These are phyloP conservation scores for Vigna unguiculata DNA, from an alignment of 306 rosid genomes.

Conservation along the genomic window DNA sequence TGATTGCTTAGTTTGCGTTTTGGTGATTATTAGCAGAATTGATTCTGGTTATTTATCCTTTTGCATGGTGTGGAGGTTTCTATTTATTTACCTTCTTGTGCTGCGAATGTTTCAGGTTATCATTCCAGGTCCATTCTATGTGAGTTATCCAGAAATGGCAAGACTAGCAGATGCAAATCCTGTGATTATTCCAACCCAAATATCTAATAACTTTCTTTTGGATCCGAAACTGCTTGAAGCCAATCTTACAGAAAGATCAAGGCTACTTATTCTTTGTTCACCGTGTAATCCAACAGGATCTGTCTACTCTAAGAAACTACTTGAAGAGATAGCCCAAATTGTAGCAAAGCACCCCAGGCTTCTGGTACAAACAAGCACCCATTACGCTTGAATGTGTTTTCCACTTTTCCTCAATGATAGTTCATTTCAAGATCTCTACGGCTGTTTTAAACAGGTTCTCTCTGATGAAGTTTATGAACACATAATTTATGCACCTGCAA, in stretches of 20 bases:
- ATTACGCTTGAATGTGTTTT: constrained; percentile 24
- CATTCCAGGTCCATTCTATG: constrained; percentile 87
- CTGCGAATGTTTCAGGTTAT: constrained; percentile 65
- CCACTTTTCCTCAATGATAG: neutral
- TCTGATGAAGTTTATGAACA: constrained; percentile 89
- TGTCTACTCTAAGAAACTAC: constrained; percentile 78
- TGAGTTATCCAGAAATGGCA: constrained; percentile 94
- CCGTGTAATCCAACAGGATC: constrained; percentile 95
- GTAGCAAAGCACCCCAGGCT: constrained; percentile 96
- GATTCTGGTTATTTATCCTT: neutral
- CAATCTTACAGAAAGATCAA: constrained; percentile 70
- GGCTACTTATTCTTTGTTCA: constrained; percentile 80
- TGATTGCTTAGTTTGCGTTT: neutral
- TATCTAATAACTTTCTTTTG: constrained; percentile 72
- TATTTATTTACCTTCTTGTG: constrained; percentile 19
- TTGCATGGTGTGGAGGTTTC: constrained; percentile 1
- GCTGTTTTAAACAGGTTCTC: constrained; percentile 62
- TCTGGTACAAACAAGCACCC: constrained; percentile 59
- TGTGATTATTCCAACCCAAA: constrained; percentile 70
- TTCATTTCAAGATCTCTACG: constrained; percentile 32
- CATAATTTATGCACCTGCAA: constrained; percentile 86
- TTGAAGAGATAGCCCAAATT: constrained; percentile 80
- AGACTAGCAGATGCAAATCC: constrained; percentile 91
- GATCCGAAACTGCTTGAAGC: constrained; percentile 81
- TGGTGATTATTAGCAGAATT: neutral